These are phyloP conservation scores for Hypomontagnella monticulosa DNA, from an alignment of 495 filamentous ascomycete genomes.

Conservation along the genomic window DNA sequence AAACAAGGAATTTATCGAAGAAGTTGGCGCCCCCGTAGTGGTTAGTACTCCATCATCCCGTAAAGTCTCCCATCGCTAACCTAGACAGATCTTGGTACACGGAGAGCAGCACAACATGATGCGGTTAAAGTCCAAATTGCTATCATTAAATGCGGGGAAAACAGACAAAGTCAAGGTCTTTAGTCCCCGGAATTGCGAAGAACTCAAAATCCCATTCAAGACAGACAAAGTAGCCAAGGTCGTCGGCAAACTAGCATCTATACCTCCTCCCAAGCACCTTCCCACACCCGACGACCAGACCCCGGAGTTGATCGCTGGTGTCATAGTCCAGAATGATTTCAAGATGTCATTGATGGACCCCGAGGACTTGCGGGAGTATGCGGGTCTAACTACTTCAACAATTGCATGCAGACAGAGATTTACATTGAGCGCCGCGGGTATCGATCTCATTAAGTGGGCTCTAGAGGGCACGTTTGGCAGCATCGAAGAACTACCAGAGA, in stretches of 20 bases:
- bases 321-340: constrained; percentile 96
- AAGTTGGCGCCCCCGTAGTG: constrained; percentile 88
- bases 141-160: constrained; percentile 88
- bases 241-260: constrained; percentile 88
- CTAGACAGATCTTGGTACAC: constrained; percentile 84
- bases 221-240: constrained; percentile 97
- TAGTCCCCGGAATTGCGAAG: constrained; percentile 92
- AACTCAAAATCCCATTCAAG: constrained; percentile 92
- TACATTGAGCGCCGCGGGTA: constrained; percentile 83
- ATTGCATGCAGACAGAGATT: constrained; percentile 91
- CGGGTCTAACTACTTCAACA: constrained; percentile 90
- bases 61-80: constrained; percentile 37
- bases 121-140: constrained; percentile 89
- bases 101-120: constrained; percentile 99
- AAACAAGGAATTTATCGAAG: constrained; percentile 94
- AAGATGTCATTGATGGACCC: constrained; percentile 96
- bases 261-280: constrained; percentile 67
- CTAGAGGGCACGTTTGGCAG: constrained; percentile 92
- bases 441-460: constrained; percentile 92
- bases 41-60: constrained; percentile 61
- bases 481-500: constrained; percentile 72
- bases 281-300: constrained; percentile 42
- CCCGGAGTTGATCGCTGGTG: constrained; percentile 77
- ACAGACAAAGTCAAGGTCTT: constrained; percentile 85
- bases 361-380: constrained; percentile 94